These are phyloP conservation scores for Fusarium fracticaudum DNA, from an alignment of 2,329 filamentous ascomycete genomes.

Conservation along the genomic window DNA sequence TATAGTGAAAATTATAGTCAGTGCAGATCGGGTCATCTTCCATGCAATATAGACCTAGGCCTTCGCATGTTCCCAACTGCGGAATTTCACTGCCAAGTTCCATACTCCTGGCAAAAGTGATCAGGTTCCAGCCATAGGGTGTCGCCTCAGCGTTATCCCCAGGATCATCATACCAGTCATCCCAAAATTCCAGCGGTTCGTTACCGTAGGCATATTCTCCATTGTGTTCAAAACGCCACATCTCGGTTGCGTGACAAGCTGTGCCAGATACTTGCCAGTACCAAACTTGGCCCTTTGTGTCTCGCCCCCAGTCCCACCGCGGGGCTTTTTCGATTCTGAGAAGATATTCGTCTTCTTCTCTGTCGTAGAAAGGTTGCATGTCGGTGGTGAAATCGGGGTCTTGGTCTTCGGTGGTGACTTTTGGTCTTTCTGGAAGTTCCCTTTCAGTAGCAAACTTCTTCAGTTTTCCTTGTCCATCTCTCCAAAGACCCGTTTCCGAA, in stretches of 20 bases:
- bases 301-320: slow-evolving; percentile 12
- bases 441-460: slow-evolving; percentile 1
- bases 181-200: slow-evolving; percentile 12
- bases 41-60: neutral
- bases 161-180: neutral
- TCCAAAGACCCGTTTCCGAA: slow-evolving; percentile 5
- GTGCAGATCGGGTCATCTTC: neutral
- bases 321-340: neutral
- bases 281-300: neutral
- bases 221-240: slow-evolving; percentile 2
- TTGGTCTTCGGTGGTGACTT: neutral
- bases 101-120: neutral
- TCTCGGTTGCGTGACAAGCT: neutral
- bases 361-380: neutral
- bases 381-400: neutral
- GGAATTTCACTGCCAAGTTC: neutral
- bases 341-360: neutral
- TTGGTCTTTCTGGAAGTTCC: neutral
- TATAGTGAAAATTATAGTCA: accelerated
- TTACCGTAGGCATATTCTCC: neutral
- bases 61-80: neutral
- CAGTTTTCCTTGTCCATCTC: neutral
- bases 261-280: slow-evolving; percentile 3
- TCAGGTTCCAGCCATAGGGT: slow-evolving; percentile 8
- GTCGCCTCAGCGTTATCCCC: neutral